These are phyloP conservation scores for Pichia inconspicua DNA, from an alignment of 1,139 yeast genomes.

Conservation along the genomic window DNA sequence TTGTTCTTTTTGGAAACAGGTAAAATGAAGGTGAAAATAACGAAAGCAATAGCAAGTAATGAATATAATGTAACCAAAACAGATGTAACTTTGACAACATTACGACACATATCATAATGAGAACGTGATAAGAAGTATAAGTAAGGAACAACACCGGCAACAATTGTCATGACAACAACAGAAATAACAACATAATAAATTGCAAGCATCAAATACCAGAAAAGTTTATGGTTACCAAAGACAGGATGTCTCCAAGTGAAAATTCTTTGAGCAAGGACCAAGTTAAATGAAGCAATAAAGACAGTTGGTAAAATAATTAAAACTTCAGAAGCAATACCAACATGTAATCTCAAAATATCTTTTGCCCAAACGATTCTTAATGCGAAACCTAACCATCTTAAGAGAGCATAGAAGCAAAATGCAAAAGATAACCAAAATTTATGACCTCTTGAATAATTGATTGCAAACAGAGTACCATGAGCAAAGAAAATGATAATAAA, in stretches of 20 bases:
- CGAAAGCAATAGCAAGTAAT: slow-evolving; percentile 42
- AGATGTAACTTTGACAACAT: slow-evolving; percentile 52
- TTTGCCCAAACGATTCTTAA: slow-evolving; percentile 54
- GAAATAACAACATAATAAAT: slow-evolving; percentile 50
- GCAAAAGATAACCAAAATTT: slow-evolving; percentile 51
- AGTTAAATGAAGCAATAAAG: slow-evolving; percentile 48
- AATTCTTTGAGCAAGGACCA: slow-evolving; percentile 66
- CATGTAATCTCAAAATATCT: slow-evolving; percentile 36
- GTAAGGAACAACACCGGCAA: slow-evolving; percentile 61
- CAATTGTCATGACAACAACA: slow-evolving; percentile 57
- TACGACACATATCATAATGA: slow-evolving; percentile 43
- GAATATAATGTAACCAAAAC: slow-evolving; percentile 54
- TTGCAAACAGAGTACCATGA: slow-evolving; percentile 43
- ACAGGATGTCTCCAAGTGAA: slow-evolving; percentile 83
- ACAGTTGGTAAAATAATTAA: slow-evolving; percentile 52
- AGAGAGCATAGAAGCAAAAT: slow-evolving; percentile 44
- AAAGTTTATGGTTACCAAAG: slow-evolving; percentile 50
- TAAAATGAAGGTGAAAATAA: slow-evolving; percentile 45
- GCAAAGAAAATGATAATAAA: slow-evolving; percentile 42
- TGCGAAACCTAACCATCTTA: slow-evolving; percentile 55
- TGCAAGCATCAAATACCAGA: slow-evolving; percentile 47
- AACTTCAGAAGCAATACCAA: slow-evolving; percentile 56
- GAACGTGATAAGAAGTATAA: slow-evolving; percentile 43
- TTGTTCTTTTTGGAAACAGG: slow-evolving; percentile 52
- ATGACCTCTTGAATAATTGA: slow-evolving; percentile 55